Evolutionary conservation across 1,139 yeast genomes (phyloP), one percentile per base, ranked within the genome.

Genomic region (Diutina catenulata): DNA sequence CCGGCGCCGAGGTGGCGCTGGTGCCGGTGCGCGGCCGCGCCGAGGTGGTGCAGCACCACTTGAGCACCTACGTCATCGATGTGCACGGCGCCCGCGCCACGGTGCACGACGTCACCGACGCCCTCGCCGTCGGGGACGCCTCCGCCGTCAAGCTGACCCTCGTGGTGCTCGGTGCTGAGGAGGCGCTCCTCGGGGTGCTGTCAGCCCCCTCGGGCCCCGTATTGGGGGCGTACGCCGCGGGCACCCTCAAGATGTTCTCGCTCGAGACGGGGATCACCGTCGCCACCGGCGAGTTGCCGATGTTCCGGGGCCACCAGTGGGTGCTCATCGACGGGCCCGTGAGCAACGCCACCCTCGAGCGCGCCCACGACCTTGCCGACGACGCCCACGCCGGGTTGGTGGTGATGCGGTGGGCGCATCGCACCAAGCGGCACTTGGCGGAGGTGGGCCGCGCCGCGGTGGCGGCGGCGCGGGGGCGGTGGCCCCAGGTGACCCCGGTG

Each of bases 311-410:
- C 16, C 15, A 24, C 5, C 8, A 24, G 22, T 28, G 15, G 19
- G 39, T 50, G 18, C 46, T 58, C 38, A 47, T 58, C 25, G 57
- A 61, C 46, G 58, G 52, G 35, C 68, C 69, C 7, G 53, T 54
- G 25, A 56, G 64, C 1, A 49, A 54, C 35, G 48, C 46, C 13
- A 46, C 57, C 0, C 48, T 57, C 25, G 57, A 54, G 18, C 13
- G 13, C 37, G 56, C 56, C 36, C 59, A 53, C 9, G 58, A 59
- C 38, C 46, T 62, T 28, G 52, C 60, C 27, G 60, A 61, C 27
- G 62, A 61, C 31, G 46, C 53, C 7, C 48, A 50, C 9, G 45
- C 53, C 26, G 47, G 51, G 16, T 51, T 55, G 21, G 44, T 59
- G 7, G 36, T 60, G 9, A 33, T 47, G 4, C 52, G 60, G 24